These are phyloP conservation scores for Ceratobasidium sp. DNA, from an alignment of 1,284 basidiomycete genomes.

Conservation along the genomic window DNA sequence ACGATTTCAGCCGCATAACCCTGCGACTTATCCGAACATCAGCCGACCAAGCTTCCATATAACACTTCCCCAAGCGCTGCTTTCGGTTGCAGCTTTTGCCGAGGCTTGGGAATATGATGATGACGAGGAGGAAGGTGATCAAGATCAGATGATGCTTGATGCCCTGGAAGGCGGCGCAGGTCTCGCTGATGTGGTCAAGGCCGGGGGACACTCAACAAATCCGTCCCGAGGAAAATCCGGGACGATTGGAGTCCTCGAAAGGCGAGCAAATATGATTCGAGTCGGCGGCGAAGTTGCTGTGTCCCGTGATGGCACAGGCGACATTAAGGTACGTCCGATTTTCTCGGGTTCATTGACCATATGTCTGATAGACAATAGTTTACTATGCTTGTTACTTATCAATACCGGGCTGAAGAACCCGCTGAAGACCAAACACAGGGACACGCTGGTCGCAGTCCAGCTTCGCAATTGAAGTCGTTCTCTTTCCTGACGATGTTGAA, in stretches of 20 bases:
- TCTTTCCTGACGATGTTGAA: constrained; percentile 85
- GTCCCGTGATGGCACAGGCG: constrained; percentile 76
- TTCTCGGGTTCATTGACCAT: neutral
- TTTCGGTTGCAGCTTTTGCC: constrained; percentile 82
- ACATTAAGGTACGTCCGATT: constrained; percentile 68
- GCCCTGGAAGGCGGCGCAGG: constrained; percentile 50
- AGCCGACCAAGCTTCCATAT: constrained; percentile 45
- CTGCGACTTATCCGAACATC: constrained; percentile 54
- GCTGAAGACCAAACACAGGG: constrained; percentile 62
- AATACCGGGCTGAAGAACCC: constrained; percentile 89
- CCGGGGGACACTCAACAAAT: constrained; percentile 48
- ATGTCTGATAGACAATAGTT: constrained; percentile 65
- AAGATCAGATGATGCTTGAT: constrained; percentile 59
- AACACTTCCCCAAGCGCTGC: constrained; percentile 31
- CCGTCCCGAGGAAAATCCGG: constrained; percentile 56
- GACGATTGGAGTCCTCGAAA: constrained; percentile 83
- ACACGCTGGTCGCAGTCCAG: constrained; percentile 54
- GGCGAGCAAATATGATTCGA: constrained; percentile 85
- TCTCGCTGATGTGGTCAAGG: constrained; percentile 46
- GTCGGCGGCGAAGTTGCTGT: constrained; percentile 85
- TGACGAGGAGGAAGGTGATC: constrained; percentile 80
- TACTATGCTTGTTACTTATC: constrained; percentile 91
- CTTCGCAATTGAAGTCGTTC: constrained; percentile 80
- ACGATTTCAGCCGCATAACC: constrained; percentile 72
- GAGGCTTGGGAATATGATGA: constrained; percentile 97